These are phyloP conservation scores for Kokia cookei DNA, from an alignment of 441 rosid species.

Conservation along the genomic window DNA sequence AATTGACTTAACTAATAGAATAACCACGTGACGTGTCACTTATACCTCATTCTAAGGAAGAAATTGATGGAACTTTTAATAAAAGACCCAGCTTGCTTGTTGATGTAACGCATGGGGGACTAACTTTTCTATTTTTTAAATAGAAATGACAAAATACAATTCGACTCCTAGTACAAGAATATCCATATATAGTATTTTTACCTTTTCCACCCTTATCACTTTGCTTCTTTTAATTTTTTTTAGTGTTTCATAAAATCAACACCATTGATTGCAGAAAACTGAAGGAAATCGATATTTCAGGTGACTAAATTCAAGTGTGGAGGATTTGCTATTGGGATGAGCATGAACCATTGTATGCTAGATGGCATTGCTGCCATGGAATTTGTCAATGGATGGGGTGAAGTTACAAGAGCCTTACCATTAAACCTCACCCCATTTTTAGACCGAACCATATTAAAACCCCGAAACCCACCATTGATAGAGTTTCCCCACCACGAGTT, in stretches of 20 bases:
- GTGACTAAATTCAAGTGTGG: constrained; percentile 77
- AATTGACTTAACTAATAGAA: accelerated
- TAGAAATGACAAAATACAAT: no score
- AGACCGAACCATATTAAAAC: constrained; percentile 51
- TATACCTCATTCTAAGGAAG: no score
- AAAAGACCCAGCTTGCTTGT: no score
- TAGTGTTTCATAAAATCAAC: background rate
- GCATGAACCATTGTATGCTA: constrained; percentile 72
- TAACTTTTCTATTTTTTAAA: no score
- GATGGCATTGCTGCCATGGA: constrained; percentile 85
- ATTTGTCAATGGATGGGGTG: constrained; percentile 81
- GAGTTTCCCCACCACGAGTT: constrained; percentile 66
- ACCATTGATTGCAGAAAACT: background rate
- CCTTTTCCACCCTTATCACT: no score
- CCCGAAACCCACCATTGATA: constrained; percentile 44
- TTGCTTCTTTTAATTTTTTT: background rate
- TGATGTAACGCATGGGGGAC: accelerated
- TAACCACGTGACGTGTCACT: accelerated
- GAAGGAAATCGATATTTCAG: constrained; percentile 19
- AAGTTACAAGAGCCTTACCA: constrained; percentile 60
- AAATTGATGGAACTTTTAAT: no score
- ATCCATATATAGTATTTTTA: no score
- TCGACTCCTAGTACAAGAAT: accelerated
- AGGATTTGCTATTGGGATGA: constrained; percentile 64
- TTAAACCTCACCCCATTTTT: constrained; percentile 48